Evolutionary conservation across 345 rosid species (phyloP).

Genomic region (Turnera subulata): DNA sequence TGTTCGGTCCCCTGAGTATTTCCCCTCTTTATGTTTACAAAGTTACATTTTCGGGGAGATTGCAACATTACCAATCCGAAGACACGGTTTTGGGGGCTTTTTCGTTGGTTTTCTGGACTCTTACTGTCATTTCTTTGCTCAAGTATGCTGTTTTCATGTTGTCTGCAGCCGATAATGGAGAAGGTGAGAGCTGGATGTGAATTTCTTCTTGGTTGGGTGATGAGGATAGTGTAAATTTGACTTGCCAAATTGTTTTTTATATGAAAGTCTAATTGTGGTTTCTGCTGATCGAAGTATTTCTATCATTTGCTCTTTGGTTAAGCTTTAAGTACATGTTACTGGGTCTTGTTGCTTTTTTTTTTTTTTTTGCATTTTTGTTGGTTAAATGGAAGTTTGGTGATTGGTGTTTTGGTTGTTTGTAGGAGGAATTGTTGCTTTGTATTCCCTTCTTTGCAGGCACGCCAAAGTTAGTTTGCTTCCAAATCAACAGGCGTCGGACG

Average conservation of each 20-base stretch:
- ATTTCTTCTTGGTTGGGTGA: neutral
- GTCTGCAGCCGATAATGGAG: conserved; percentile 74
- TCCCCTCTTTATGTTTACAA: conserved; percentile 88
- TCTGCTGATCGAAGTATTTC: too few relatives aligned
- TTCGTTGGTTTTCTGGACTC: conserved; percentile 86
- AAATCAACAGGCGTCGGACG: conserved; percentile 87
- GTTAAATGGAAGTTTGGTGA: conserved; percentile 8
- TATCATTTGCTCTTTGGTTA: too few relatives aligned
- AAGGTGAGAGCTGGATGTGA: conserved; percentile 46
- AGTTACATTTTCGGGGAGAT: conserved; percentile 66
- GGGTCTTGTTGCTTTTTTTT: too few relatives aligned
- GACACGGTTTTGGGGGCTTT: conserved; percentile 72
- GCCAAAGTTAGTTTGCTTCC: conserved; percentile 83
- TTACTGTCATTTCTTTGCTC: conserved; percentile 66
- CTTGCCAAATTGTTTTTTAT: too few relatives aligned
- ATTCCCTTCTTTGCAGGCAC: conserved; percentile 78
- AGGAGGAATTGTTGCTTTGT: conserved; percentile 89
- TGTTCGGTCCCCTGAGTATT: conserved; percentile 67
- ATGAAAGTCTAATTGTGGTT: too few relatives aligned
- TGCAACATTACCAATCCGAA: conserved; percentile 51
- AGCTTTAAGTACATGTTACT: too few relatives aligned
- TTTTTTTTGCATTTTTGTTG: conserved; percentile 2
- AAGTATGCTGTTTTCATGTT: conserved; percentile 65
- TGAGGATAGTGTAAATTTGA: too few relatives aligned
- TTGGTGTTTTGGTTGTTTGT: conserved; percentile 25